Percentiles rank a stretch among this genome's conserved stretches.
Conservation (phyloP, 2,329 filamentous ascomycete genomes). For the Colletotrichum neosansevieriae region DNA sequence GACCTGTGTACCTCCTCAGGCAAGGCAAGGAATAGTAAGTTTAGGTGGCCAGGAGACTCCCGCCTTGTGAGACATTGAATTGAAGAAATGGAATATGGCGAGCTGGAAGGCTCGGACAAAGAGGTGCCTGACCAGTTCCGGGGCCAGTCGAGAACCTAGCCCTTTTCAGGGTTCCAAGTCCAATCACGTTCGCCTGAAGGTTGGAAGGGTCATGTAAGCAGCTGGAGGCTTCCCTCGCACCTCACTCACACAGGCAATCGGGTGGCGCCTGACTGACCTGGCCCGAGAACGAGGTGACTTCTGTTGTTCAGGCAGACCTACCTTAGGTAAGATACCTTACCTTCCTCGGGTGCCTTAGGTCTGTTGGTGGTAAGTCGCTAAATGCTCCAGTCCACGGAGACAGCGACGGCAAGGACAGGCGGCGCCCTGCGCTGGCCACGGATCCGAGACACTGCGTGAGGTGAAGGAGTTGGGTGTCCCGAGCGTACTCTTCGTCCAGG, state of each 20-base stretch:
- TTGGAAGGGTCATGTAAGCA: no score
- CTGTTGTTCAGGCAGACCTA: not conserved
- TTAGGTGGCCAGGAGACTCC: no score
- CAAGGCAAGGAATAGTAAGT: no score
- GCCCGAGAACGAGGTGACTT: constrained; percentile 9
- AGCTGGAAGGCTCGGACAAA: not conserved
- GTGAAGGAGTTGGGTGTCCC: constrained; percentile 1
- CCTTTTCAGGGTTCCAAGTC: constrained; percentile 24
- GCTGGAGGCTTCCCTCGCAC: no score
- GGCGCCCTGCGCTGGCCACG: constrained; percentile 36
- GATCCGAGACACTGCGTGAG: constrained; percentile 40
- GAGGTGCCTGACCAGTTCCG: constrained; percentile 26
- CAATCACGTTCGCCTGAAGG: not conserved
- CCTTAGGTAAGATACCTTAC: not conserved
- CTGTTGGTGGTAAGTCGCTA: no score
- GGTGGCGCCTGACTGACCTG: no score
- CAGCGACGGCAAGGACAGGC: constrained; percentile 28
- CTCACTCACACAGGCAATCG: no score
- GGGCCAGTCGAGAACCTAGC: constrained; percentile 13
- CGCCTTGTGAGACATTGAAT: no score
- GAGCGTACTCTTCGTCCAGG: constrained; percentile 3
- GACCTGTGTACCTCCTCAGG: no score
- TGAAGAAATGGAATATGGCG: not conserved
- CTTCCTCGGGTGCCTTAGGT: no score
- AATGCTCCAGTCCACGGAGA: not conserved